Base-by-base conservation (phyloP, 495 filamentous ascomycete genomes). In the Penicillium lagena region DNA sequence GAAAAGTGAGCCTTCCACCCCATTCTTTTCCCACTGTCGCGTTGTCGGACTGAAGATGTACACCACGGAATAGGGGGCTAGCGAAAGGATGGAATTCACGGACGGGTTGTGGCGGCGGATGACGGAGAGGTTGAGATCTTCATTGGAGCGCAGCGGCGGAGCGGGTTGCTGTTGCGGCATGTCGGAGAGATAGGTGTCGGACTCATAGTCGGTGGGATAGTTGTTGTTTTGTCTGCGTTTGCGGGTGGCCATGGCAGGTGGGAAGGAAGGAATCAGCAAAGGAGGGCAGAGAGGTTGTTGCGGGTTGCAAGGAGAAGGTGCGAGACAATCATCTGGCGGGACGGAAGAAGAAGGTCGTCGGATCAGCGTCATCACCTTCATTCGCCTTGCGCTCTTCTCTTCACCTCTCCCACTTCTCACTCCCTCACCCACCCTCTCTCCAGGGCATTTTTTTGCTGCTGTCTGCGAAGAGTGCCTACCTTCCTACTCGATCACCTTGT, bases 1-100 rank as follows among this genome's bases (percentile, higher is more conserved):
- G 66, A 95, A 96, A 35, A 95, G 70, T 3, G 83, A 83, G 37
- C 90, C 90, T 62, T 94, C 88, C 12, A 87, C 69, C 32, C 77
- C 81, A 35, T 70, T 71, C 60, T 89, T 91, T 53, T 91, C 83
- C 90, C 90, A 96, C 44, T 71, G 63, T 39, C 74, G 59, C 4
- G 75, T 63, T 4, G 70, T 63, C 14, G 78, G 72, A 33, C 68
- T 73, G 67, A 91, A 91, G 52, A 71, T 69, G 70, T 95, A 96
- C 42, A 95, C 74, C 8, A 88, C 83, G 36, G 81, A 81, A 59
- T 87, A 89, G 22, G 84, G 81, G 13, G 87, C 87, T 47, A 90
- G 83, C 40, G 80, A 81, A 39, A 86, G 65, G 52, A 96, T 84
- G 35, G 70, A 68, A 35, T 63, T 70, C 47, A 91, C 76, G 46